Evolutionary conservation across 2,329 filamentous ascomycete species (phyloP).

Genomic region (Shiraia bambusicola): DNA sequence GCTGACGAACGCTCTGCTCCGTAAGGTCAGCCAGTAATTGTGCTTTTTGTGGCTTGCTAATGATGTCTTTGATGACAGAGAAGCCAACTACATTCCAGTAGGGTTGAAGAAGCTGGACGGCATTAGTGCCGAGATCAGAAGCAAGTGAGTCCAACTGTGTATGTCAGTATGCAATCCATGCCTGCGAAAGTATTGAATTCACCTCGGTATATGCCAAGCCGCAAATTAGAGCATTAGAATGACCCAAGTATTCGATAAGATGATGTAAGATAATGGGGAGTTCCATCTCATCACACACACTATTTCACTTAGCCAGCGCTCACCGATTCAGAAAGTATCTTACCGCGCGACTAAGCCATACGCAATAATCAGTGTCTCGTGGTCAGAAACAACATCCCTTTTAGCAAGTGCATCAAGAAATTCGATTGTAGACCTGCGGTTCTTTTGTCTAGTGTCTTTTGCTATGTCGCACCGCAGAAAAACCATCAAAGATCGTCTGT

Average conservation of each 20-base stretch:
- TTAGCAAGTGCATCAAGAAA: constrained; percentile 73
- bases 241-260: constrained; percentile 83
- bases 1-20: constrained; percentile 70
- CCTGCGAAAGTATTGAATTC: not conserved
- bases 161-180: constrained; percentile 1
- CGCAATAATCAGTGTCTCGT: constrained; percentile 82
- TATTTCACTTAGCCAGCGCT: constrained; percentile 31
- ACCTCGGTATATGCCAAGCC: constrained; percentile 83
- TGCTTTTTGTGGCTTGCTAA: constrained; percentile 76
- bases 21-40: constrained; percentile 79
- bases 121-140: constrained; percentile 61
- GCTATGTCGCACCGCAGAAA: constrained; percentile 61
- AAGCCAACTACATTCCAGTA: constrained; percentile 89
- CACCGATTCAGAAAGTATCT: constrained; percentile 13
- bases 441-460: constrained; percentile 56
- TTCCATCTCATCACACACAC: constrained; percentile 74
- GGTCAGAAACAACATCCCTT: constrained; percentile 64
- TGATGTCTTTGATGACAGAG: constrained; percentile 77
- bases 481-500: constrained; percentile 62
- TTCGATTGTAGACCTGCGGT: constrained; percentile 69
- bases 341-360: constrained; percentile 81
- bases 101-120: constrained; percentile 72
- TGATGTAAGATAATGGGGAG: constrained; percentile 82
- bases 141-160: constrained; percentile 69
- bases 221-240: constrained; percentile 75